Evolutionary conservation across 768 basidiomycete species (phyloP).

Genomic region (Neoboletus subvelutipes): DNA sequence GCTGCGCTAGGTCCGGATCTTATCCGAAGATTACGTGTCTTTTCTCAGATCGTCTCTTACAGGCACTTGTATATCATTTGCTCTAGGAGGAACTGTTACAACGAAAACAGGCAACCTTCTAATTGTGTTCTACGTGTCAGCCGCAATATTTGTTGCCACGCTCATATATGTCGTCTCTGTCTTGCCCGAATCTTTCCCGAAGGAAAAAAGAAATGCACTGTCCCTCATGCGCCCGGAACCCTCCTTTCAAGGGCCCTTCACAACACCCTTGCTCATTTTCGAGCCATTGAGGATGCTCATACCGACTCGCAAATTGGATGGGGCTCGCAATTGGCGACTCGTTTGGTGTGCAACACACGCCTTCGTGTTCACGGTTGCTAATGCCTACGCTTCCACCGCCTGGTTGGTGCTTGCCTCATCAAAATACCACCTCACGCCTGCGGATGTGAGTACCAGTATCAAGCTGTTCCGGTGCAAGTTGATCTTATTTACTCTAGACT

Average conservation of each 20-base stretch:
- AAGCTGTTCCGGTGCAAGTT: background rate
- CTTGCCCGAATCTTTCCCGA: conserved; percentile 33
- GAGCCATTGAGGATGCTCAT: conserved; percentile 25
- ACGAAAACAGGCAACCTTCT: conserved; percentile 22
- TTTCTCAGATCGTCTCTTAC: background rate
- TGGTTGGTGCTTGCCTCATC: conserved; percentile 29
- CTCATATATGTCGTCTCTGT: conserved; percentile 25
- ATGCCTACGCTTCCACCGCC: conserved; percentile 10
- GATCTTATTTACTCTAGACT: conserved; percentile 16
- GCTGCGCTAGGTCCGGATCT: conserved; percentile 22
- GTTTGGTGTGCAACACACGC: conserved; percentile 28
- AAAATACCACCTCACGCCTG: conserved; percentile 28
- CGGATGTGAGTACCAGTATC: conserved; percentile 16
- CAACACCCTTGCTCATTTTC: conserved; percentile 11
- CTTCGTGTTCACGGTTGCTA: conserved; percentile 21
- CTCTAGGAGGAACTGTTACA: conserved; percentile 32
- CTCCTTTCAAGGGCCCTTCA: background rate
- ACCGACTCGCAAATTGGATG: conserved; percentile 18
- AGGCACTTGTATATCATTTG: conserved; percentile 30
- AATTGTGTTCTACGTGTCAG: conserved; percentile 23
- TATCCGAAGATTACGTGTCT: background rate
- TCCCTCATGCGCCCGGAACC: conserved; percentile 4
- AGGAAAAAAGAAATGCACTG: conserved; percentile 23
- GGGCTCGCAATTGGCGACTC: conserved; percentile 31
- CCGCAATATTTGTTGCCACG: conserved; percentile 9